Evolutionary conservation across 345 rosid species (phyloP).

Genomic region (Boechera divaricarpa): DNA sequence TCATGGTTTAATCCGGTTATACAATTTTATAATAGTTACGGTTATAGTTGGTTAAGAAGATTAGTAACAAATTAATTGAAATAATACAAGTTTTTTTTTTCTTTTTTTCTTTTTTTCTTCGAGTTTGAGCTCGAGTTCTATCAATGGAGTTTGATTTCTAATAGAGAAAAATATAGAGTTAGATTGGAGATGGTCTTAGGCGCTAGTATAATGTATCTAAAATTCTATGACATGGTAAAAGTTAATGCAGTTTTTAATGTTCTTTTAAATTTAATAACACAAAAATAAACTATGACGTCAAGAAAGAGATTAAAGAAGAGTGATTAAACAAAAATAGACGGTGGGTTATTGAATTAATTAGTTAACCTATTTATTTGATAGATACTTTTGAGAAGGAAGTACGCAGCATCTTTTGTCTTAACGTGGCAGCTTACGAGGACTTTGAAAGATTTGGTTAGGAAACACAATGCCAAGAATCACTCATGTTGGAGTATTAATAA

Average conservation of each 20-base stretch:
- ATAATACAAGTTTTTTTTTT: no score
- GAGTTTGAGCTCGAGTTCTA: no score
- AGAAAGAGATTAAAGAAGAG: neutral
- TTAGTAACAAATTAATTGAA: no score
- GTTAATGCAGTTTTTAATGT: neutral
- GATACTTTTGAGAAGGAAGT: neutral
- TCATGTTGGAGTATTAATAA: conserved; percentile 17
- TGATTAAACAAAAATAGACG: conserved; percentile 18
- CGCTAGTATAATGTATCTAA: no score
- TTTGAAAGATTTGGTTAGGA: conserved; percentile 35
- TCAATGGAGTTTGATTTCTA: no score
- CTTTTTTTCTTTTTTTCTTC: no score
- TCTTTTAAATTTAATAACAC: neutral
- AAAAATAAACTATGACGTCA: neutral
- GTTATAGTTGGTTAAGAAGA: no score
- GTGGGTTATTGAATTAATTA: neutral
- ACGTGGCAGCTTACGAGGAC: conserved; percentile 33
- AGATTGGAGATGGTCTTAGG: no score
- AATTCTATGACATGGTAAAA: neutral
- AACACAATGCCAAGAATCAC: conserved; percentile 41
- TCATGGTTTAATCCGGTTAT: no score
- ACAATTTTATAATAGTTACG: no score
- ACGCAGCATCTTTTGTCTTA: conserved; percentile 18
- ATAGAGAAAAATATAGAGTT: no score
- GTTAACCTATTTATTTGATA: neutral